A percentile compares a stretch with the other conserved stretches of the same genome.
phyloP scores from a whole-genome alignment of 106 monocot genomes.

The Dioscorea alata region DNA sequence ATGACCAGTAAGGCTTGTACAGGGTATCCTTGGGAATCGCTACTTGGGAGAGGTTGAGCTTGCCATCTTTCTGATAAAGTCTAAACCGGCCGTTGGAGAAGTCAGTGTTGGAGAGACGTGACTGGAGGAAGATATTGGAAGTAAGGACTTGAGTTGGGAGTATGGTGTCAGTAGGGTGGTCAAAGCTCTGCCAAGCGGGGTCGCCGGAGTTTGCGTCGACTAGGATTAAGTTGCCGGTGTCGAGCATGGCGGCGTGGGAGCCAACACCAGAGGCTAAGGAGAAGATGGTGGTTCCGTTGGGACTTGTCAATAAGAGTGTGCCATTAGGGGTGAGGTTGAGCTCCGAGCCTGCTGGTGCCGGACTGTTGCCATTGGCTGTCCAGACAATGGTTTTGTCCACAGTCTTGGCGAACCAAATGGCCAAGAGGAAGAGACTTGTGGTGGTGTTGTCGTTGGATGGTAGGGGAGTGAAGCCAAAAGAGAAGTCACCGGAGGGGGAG shows the following conservation, averaged over 20 bases:
- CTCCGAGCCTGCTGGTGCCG: neutral
- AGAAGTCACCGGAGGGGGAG: slow-evolving; percentile 48
- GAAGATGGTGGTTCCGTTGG: slow-evolving; percentile 9
- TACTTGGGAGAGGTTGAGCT: slow-evolving; percentile 2
- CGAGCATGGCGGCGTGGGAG: slow-evolving; percentile 22
- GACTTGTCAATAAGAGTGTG: slow-evolving; percentile 7
- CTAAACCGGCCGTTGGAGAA: slow-evolving; percentile 25
- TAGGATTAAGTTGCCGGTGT: slow-evolving; percentile 41
- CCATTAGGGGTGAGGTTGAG: slow-evolving; percentile 9
- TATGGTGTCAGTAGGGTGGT: slow-evolving; percentile 25
- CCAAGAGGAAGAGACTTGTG: slow-evolving; percentile 27
- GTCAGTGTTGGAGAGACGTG: slow-evolving; percentile 17
- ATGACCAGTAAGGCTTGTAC: slow-evolving; percentile 3
- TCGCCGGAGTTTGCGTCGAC: neutral
- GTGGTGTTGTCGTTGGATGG: neutral
- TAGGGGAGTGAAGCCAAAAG: slow-evolving; percentile 40
- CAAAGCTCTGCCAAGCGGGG: slow-evolving; percentile 14
- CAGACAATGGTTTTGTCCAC: slow-evolving; percentile 27
- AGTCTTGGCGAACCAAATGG: slow-evolving; percentile 35
- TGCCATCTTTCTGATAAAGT: slow-evolving; percentile 5
- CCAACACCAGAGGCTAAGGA: neutral
- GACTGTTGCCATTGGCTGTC: slow-evolving; percentile 16
- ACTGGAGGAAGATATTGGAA: slow-evolving; percentile 1
- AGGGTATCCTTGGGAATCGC: neutral
- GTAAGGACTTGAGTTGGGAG: slow-evolving; percentile 17